Evolutionary conservation across 176 grass and related monocot species (phyloP).

Genomic region (Juncus effusus): DNA sequence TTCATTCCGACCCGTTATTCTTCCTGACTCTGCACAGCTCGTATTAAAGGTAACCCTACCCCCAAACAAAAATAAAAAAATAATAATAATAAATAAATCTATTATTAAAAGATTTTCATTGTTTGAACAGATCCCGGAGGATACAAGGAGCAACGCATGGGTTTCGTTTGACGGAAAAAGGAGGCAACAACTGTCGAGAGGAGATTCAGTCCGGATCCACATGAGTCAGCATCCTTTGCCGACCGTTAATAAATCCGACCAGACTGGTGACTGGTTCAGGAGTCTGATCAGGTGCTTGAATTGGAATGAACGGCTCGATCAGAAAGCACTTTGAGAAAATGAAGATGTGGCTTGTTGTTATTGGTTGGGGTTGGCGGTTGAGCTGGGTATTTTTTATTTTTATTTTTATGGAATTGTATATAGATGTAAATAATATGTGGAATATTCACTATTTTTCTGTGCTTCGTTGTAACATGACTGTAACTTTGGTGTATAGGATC

Average conservation of each 20-base stretch:
- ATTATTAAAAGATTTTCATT: no score
- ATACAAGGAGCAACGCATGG: conserved; percentile 87
- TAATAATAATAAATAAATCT: no score
- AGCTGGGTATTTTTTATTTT: no score
- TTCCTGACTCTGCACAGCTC: conserved; percentile 83
- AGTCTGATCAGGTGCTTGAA: conserved; percentile 92
- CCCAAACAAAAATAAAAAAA: no score
- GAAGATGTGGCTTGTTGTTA: no score
- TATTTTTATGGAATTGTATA: no score
- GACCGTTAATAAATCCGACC: conserved; percentile 96
- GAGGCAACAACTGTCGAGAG: conserved; percentile 79
- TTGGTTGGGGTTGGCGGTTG: no score
- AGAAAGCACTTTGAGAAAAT: conserved; percentile 52
- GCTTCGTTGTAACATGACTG: no score
- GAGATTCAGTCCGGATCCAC: conserved; percentile 76
- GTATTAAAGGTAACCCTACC: conserved; percentile 69
- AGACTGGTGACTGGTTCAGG: conserved; percentile 91
- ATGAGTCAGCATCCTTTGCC: conserved; percentile 92
- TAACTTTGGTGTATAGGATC: no score
- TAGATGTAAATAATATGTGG: no score
- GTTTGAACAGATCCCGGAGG: conserved; percentile 61
- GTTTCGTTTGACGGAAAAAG: conserved; percentile 93
- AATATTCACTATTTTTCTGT: no score
- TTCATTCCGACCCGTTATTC: conserved; percentile 96
- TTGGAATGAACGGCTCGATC: conserved; percentile 93